These are phyloP conservation scores for Penicillium robsamsonii DNA, from an alignment of 495 filamentous ascomycete genomes.

Conservation along the genomic window DNA sequence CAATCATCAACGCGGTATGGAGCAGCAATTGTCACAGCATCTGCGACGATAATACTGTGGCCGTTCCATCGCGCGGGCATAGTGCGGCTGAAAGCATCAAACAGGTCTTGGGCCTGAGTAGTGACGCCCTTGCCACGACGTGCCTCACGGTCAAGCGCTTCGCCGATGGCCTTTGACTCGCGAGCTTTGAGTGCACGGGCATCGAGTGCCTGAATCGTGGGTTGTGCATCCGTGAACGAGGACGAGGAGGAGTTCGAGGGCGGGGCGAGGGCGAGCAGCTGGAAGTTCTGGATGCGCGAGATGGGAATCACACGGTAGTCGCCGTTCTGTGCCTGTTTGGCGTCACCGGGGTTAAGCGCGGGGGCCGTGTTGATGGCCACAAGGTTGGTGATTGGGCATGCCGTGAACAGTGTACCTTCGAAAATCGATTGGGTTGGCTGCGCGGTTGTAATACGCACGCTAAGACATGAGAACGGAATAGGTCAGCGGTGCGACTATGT, in stretches of 20 bases:
- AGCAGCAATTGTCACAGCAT: conserved; percentile 58
- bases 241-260: conserved; percentile 49
- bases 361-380: conserved; percentile 57
- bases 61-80: conserved; percentile 66
- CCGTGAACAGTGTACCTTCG: conserved; percentile 67
- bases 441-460: conserved; percentile 60
- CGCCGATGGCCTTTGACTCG: conserved; percentile 52
- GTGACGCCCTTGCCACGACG: conserved; percentile 61
- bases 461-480: conserved; percentile 26
- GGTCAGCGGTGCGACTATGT: neutral
- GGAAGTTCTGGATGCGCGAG: conserved; percentile 60
- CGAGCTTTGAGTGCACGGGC: conserved; percentile 51
- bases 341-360: conserved; percentile 32
- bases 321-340: conserved; percentile 44
- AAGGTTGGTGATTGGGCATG: conserved; percentile 63
- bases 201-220: conserved; percentile 48
- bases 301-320: conserved; percentile 65
- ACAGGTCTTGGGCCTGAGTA: conserved; percentile 67
- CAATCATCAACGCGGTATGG: conserved; percentile 63
- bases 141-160: conserved; percentile 53
- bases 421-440: conserved; percentile 48
- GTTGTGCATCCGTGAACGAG: conserved; percentile 43
- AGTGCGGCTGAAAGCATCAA: conserved; percentile 61
- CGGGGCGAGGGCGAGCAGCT: conserved; percentile 56
- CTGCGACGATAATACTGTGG: conserved; percentile 60